Conservation (phyloP, 2,329 filamentous ascomycete genomes). For the Penicillium sp. region DNA sequence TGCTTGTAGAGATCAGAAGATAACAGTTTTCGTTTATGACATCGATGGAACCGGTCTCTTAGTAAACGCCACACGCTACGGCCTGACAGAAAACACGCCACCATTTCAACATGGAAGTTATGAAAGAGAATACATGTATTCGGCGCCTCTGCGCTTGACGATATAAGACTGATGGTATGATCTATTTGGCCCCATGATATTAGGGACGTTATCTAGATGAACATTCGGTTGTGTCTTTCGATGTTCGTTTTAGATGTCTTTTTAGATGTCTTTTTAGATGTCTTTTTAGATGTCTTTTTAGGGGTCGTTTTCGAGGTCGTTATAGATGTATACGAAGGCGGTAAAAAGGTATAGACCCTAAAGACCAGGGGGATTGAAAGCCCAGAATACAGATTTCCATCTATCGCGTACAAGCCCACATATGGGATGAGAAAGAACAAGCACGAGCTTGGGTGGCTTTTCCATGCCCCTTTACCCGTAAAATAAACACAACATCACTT, state of each 20-base stretch:
- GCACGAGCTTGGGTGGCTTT: constrained; percentile 17
- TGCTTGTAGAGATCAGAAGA: constrained; percentile 1
- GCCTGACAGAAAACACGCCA: constrained; percentile 4
- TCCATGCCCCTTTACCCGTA: constrained; percentile 21
- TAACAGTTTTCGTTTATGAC: constrained; percentile 24
- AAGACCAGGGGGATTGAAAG: background rate
- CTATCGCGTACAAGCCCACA: constrained; percentile 26
- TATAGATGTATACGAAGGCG: background rate
- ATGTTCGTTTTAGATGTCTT: background rate
- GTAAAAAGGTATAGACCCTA: background rate
- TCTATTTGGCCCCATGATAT: background rate
- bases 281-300: background rate
- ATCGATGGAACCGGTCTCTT: constrained; percentile 21
- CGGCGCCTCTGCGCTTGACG: background rate
- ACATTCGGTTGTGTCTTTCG: background rate
- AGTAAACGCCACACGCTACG: constrained; percentile 23
- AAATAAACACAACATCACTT: constrained; percentile 8
- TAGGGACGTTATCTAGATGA: background rate
- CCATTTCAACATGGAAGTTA: background rate
- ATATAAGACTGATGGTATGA: background rate
- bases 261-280: background rate
- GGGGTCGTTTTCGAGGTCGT: background rate
- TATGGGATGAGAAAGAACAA: constrained; percentile 24
- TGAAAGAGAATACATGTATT: background rate
- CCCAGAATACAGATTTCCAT: constrained; percentile 26